A percentile compares a stretch with the other conserved stretches of the same genome.
Conservation (phyloP, 73 alveolate genomes). For the Symbiodinium pilosum region DNA sequence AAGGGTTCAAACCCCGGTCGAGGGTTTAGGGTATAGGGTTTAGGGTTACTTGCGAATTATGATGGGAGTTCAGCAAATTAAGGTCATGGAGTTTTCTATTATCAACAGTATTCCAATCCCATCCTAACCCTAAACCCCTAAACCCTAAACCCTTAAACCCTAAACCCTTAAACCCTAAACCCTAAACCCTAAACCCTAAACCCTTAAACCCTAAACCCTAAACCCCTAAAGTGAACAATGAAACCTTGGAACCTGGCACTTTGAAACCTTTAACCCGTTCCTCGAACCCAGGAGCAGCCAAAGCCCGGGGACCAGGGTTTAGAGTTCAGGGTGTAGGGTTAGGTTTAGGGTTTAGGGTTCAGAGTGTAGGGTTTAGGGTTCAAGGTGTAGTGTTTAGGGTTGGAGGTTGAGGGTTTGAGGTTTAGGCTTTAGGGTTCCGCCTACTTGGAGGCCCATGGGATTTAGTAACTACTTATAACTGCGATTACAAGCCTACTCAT, state of each 20-base stretch:
- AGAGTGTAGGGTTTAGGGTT: background rate
- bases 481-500: too few relatives aligned
- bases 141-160: background rate
- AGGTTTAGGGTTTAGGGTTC: background rate
- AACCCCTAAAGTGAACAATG: background rate
- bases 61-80: too few relatives aligned
- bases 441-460: too few relatives aligned
- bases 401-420: background rate
- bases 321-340: background rate
- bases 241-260: too few relatives aligned
- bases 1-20: background rate
- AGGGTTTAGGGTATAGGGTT: too few relatives aligned
- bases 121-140: too few relatives aligned
- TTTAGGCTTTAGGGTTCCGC: too few relatives aligned
- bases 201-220: background rate
- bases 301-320: background rate
- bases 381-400: background rate
- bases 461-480: too few relatives aligned
- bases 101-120: too few relatives aligned
- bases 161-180: background rate
- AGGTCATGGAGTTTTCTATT: too few relatives aligned
- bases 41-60: too few relatives aligned
- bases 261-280: too few relatives aligned
- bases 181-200: background rate
- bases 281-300: background rate